A percentile compares a stretch with the other conserved stretches of the same genome.
phyloP scores from a whole-genome alignment of 768 basidiomycete genomes.

The Suillus subalutaceus region DNA sequence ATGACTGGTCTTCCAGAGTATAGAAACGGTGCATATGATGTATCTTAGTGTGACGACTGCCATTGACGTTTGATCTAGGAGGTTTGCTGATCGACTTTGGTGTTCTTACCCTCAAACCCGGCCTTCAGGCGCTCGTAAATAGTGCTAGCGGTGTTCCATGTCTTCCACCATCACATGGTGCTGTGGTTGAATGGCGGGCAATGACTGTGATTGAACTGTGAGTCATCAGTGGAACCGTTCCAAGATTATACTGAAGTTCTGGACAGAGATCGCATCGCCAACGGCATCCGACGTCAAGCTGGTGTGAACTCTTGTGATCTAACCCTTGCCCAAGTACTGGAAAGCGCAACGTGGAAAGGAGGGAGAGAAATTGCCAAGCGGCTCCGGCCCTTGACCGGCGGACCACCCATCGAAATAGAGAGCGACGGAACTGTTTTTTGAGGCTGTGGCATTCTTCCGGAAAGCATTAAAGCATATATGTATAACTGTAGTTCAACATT shows the following conservation, averaged over 20 bases:
- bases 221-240: constrained; percentile 31
- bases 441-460: not conserved
- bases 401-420: constrained; percentile 84
- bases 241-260: constrained; percentile 11
- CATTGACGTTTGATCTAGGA: constrained; percentile 45
- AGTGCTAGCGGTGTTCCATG: constrained; percentile 51
- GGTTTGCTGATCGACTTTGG: constrained; percentile 87
- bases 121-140: constrained; percentile 47
- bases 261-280: constrained; percentile 79
- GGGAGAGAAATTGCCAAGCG: constrained; percentile 89
- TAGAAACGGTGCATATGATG: constrained; percentile 69
- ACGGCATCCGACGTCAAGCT: constrained; percentile 64
- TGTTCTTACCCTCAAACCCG: constrained; percentile 69
- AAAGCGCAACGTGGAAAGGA: constrained; percentile 96
- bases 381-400: constrained; percentile 71
- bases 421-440: constrained; percentile 86
- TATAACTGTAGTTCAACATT: not conserved
- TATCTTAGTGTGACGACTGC: not conserved
- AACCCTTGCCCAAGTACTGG: constrained; percentile 84
- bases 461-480: not conserved
- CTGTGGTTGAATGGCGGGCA: constrained; percentile 95
- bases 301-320: constrained; percentile 54
- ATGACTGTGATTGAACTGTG: constrained; percentile 93
- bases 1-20: constrained; percentile 96
- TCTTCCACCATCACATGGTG: constrained; percentile 77